Evolutionary conservation across 192 early-diverging fungal genomes (phyloP), one percentile per base, ranked within the genome.

Genomic region (Linnemannia exigua): DNA sequence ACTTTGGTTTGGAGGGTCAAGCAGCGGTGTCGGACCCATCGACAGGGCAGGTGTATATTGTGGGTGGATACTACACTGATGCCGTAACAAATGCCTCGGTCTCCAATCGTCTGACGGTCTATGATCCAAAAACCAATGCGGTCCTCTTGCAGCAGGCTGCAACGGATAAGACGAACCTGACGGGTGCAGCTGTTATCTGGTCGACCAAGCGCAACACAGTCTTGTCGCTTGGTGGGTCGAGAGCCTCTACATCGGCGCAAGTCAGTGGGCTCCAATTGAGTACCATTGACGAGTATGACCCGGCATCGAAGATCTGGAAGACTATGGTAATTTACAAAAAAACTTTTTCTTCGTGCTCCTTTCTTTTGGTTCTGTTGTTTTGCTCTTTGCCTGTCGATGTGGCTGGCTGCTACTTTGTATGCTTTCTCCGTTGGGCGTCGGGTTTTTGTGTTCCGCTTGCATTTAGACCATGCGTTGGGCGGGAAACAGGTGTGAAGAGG

Each of bases 151-250:
- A 54, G 17, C 51, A 71, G 48, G 22, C 69, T 5, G 82, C 73
- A 6, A 44, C 72, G 0, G 63, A 46, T 8, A 37, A 73, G 7
- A 66, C 72, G 4, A 79, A 74, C 76, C 22, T 79, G 47, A 76
- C 77, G 5, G 77, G 75, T 50, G 74, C 52, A 3, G 67, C 50
- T 20, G 78, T 74, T 9, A 70, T 86, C 15, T 86, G 83, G 83
- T 86, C 83, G 38, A 72, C 50, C 12, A 38, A 52, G 14, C 47
- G 74, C 25, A 79, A 79, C 7, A 72, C 73, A 5, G 51, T 86
- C 36, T 22, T 86, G 61, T 54, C 52, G 3, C 71, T 86, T 74
- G 83, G 83, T 52, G 83, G 83, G 25, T 79, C 83, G 19, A 41
- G 76, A 22, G 82, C 73, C 0, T 38, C 67, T 1, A 1, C 36